These are phyloP conservation scores for Bimuria novae-zelandiae DNA, from an alignment of 2,329 filamentous ascomycete genomes.

Conservation along the genomic window DNA sequence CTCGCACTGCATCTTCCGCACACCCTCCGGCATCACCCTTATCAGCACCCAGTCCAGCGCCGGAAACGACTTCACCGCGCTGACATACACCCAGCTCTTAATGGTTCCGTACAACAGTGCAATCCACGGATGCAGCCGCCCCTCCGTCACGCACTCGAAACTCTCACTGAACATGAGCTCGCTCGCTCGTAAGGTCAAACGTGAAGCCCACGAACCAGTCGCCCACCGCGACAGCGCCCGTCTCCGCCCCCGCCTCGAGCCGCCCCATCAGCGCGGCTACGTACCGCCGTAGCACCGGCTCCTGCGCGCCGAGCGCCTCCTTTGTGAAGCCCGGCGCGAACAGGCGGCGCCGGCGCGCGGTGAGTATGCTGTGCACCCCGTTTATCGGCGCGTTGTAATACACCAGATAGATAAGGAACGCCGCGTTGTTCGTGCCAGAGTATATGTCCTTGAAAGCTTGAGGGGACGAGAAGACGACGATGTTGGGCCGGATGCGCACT, in stretches of 20 bases:
- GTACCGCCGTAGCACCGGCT: constrained; percentile 37
- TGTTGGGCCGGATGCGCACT: constrained; percentile 10
- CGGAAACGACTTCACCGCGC: constrained; percentile 6
- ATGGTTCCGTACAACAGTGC: constrained; percentile 4
- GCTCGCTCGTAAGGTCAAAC: constrained; percentile 41
- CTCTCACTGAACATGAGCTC: constrained; percentile 58
- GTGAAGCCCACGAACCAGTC: constrained; percentile 18
- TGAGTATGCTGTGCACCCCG: constrained; percentile 14
- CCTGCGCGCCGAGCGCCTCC: constrained; percentile 42
- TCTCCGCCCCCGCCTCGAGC: background rate
- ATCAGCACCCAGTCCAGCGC: constrained; percentile 6
- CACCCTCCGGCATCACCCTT: constrained; percentile 1
- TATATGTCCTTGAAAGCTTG: constrained; percentile 46
- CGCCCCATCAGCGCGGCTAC: constrained; percentile 36
- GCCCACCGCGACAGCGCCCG: background rate
- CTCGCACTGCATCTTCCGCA: constrained; percentile 9
- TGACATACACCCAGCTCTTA: background rate
- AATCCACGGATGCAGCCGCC: constrained; percentile 41
- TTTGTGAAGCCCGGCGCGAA: constrained; percentile 44
- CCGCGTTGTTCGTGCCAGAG: constrained; percentile 24
- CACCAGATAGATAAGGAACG: constrained; percentile 22
- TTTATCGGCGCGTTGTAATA: constrained; percentile 5
- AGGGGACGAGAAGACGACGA: constrained; percentile 36
- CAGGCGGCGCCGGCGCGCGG: constrained; percentile 23
- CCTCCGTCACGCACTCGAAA: constrained; percentile 38